Percentiles rank a stretch among this genome's conserved stretches.
Evolutionary conservation across 2,329 filamentous ascomycete genomes (phyloP).

Genomic region (Apiospora phragmitis): DNA sequence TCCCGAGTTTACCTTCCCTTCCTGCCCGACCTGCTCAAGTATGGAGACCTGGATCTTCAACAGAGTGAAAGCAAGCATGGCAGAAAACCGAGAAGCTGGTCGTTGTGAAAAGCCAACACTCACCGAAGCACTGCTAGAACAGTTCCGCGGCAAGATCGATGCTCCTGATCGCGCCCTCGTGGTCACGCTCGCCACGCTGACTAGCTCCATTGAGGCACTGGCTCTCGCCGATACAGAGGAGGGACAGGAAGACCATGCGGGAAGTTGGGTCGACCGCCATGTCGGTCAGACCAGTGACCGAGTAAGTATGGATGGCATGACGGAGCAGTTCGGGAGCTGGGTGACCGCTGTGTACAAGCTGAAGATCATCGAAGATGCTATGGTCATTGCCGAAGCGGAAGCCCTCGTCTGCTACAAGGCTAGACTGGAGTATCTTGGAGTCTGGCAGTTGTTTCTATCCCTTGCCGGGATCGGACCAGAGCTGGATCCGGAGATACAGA

Average conservation of each 20-base stretch:
- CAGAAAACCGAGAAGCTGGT: background rate
- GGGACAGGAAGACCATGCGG: background rate
- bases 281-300: background rate
- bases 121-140: background rate
- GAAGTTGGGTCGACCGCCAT: background rate
- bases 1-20: constrained; percentile 6
- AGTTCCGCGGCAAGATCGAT: background rate
- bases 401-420: background rate
- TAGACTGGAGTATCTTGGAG: constrained; percentile 8
- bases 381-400: background rate
- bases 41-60: background rate
- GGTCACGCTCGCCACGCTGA: background rate
- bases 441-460: background rate
- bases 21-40: constrained; percentile 7
- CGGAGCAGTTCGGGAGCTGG: constrained; percentile 10
- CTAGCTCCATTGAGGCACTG: background rate
- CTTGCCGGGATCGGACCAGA: background rate
- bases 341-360: background rate
- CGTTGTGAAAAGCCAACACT: background rate
- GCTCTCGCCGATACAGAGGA: background rate
- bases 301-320: background rate
- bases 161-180: background rate
- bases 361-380: background rate
- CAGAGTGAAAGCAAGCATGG: background rate
- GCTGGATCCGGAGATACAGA: background rate